Conservation (phyloP, 305 asterid genomes). For the Galium porrigens region DNA sequence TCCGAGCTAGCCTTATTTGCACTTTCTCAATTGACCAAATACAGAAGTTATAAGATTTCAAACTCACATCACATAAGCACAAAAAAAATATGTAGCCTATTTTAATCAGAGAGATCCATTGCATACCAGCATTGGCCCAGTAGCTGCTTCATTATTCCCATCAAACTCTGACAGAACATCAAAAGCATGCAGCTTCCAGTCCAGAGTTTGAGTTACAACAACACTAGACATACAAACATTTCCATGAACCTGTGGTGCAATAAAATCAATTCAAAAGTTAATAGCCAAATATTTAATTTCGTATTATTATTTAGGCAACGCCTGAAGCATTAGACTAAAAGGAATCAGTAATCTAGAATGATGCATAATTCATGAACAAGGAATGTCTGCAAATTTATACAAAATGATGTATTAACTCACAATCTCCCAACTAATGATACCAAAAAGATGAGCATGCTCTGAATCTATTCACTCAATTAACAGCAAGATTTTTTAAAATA, state of each 20-base stretch:
- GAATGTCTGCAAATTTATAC: neutral
- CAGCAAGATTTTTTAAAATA: neutral
- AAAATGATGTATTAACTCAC: neutral
- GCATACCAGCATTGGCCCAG: conserved; percentile 87
- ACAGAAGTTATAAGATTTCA: neutral
- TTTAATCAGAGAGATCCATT: conserved; percentile 9
- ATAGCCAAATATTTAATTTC: neutral
- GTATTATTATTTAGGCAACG: neutral
- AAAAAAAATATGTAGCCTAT: neutral
- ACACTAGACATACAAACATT: conserved; percentile 94
- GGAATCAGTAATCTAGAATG: neutral
- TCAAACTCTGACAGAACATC: conserved; percentile 95
- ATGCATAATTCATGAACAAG: neutral
- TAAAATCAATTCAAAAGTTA: conserved; percentile 8
- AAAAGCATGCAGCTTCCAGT: conserved; percentile 95
- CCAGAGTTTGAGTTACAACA: conserved; percentile 88
- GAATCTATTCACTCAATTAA: conserved; percentile 2
- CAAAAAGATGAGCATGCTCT: neutral
- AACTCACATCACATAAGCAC: neutral
- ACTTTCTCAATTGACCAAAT: neutral
- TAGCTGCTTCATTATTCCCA: conserved; percentile 67
- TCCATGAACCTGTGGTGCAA: conserved; percentile 70
- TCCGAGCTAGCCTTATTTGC: neutral
- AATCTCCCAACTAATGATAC: neutral
- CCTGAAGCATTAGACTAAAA: neutral